Evolutionary conservation across 352 stramenopile genomes (phyloP).

Genomic region (Globisporangium irregulare): DNA sequence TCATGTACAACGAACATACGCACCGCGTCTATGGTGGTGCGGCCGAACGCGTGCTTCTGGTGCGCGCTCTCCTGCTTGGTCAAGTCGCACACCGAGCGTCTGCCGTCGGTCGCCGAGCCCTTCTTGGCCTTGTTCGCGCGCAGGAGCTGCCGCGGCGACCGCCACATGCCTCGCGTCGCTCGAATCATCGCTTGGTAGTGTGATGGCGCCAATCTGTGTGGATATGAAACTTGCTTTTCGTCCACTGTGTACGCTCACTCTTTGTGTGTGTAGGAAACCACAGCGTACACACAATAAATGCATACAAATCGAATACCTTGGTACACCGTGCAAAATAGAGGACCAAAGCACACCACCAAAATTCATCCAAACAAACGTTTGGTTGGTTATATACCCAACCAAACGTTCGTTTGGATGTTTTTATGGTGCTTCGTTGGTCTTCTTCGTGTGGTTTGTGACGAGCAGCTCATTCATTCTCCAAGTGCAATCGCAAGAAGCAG

Average conservation of each 20-base stretch:
- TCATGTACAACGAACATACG: not conserved
- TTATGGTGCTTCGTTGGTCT: conserved; percentile 14
- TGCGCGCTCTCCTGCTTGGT: conserved; percentile 40
- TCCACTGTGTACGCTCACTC: not conserved
- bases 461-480: conserved; percentile 7
- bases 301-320: too few relatives aligned
- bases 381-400: not conserved
- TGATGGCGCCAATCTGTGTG: not conserved
- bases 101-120: conserved; percentile 1
- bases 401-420: not conserved
- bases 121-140: conserved; percentile 37
- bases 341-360: conserved; percentile 3
- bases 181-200: conserved; percentile 39
- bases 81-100: conserved; percentile 9
- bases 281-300: too few relatives aligned
- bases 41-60: conserved; percentile 53
- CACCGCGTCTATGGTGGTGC: conserved; percentile 38
- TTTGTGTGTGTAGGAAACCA: not conserved
- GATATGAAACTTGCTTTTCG: not conserved
- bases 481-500: not conserved
- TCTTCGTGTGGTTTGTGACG: conserved; percentile 7
- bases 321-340: too few relatives aligned
- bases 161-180: conserved; percentile 43
- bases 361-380: conserved; percentile 2
- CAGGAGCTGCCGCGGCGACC: conserved; percentile 49